Base-by-base conservation (phyloP, 176 grass and related monocot genomes). In the Ensete ventricosum region DNA sequence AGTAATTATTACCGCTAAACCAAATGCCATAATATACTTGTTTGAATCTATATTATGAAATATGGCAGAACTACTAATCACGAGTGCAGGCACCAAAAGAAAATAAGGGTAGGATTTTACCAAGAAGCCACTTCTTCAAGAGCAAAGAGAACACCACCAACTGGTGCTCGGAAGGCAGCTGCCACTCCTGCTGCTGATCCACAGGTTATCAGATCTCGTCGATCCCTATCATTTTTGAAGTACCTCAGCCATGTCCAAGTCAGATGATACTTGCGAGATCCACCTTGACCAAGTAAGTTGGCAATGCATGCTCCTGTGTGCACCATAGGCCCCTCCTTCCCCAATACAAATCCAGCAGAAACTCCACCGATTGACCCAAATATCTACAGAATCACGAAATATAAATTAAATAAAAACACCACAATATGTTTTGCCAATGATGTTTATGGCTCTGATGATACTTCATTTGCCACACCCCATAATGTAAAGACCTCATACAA, bases 101-200 rank as follows among this genome's bases (percentile, higher is more conserved):
- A 27, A 12, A 13, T 1, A 67, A 16, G 6, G 16, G 52, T 48
- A 58, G 23, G 74, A 52, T 43, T 87, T 43, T 87, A 98, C 95
- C 95, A 99, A 76, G 95, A 94, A 73, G 88, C 95, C 52, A 86
- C 95, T 89, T 99, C 95, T 70, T 99, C 95, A 11, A 99, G 95
- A 76, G 95, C 95, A 60, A 94, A 99, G 62, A 99, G 95, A 22
- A 99, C 95, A 76, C 90, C 95, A 64, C 95, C 95, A 64, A 99
- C 95, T 50, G 95, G 88, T 0, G 95, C 90, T 73, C 88, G 90
- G 71, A 99, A 91, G 73, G 95, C 90, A 50, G 95, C 95, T 73
- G 90, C 90, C 24, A 99, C 95, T 76, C 95, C 95, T 82, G 90
- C 90, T 66, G 90, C 90, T 74, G 88, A 53, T 9, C 95, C 95